Base-by-base conservation (phyloP, 2,329 filamentous ascomycete genomes). In the Escovopsis weberi region DNA sequence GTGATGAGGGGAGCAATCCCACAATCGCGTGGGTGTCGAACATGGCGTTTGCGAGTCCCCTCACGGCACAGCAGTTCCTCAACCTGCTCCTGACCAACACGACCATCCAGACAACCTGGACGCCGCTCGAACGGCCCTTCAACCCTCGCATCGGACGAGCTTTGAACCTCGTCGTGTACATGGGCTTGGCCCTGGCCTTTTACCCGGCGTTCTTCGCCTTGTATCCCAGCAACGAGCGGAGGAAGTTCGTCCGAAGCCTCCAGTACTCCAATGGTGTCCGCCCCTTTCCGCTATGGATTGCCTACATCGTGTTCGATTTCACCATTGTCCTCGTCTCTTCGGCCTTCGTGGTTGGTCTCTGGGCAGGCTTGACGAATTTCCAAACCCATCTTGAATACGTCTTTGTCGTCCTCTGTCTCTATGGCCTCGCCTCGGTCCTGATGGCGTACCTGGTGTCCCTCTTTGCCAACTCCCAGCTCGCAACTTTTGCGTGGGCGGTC, bases 261-360 rank as follows among this genome's bases (percentile, higher is more conserved):
- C 82, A 95, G 59, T 95, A 94, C 61, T 93, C 85, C 42, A 95
- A 94, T 55, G 88, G 88, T 38, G 86, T 94, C 26, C 72, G 84
- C 11, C 80, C 84, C 0, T 67, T 84, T 8, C 85, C 87, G 1
- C 67, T 95, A 2, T 95, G 89, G 88, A 61, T 85, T 5, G 85
- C 88, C 1, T 93, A 95, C 55, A 68, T 82, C 1, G 55, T 69
- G 0, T 94, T 94, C 54, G 88, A 95, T 62, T 86, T 88, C 49
- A 57, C 74, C 37, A 78, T 93, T 43, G 79, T 86, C 1, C 56
- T 93, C 12, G 43, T 58, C 12, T 74, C 78, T 26, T 78, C 80
- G 18, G 77, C 78, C 7, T 53, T 91, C 9, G 70, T 75, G 8
- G 75, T 79, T 19, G 75, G 75, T 26, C 75, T 94, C 19, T 87